A percentile compares a stretch with the other conserved stretches of the same genome.
phyloP scores from a whole-genome alignment of 768 basidiomycete species.

The Tulasnella sp. region DNA sequence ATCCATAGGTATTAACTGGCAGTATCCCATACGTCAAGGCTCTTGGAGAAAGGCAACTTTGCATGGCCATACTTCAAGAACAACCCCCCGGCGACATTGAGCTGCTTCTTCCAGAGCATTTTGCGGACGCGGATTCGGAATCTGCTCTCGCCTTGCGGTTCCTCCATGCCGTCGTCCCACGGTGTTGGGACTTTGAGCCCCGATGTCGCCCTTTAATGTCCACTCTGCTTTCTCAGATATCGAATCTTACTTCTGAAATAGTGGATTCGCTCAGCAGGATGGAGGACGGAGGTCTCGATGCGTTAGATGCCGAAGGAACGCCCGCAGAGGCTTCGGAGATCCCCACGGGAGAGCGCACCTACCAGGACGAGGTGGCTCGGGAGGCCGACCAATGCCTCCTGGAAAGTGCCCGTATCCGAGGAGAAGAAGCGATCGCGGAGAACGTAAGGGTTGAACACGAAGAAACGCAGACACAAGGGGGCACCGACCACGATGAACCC shows the following conservation, averaged over 20 bases:
- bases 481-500: too few species aligned
- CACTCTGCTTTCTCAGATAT: neutral
- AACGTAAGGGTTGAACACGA: neutral
- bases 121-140: neutral
- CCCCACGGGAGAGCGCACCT: too few species aligned
- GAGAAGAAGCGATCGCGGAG: neutral
- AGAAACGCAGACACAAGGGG: neutral
- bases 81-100: neutral
- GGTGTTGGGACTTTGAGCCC: neutral
- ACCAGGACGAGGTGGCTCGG: neutral
- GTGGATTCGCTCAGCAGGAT: neutral
- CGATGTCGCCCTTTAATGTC: neutral
- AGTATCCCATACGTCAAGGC: neutral
- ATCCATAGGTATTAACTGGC: neutral
- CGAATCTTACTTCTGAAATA: neutral
- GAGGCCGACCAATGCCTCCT: neutral
- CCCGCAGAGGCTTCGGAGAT: neutral
- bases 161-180: neutral
- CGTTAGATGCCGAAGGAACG: neutral
- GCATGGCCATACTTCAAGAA: neutral
- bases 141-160: neutral
- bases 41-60: neutral
- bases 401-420: neutral
- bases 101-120: neutral
- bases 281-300: neutral